Percentiles rank a stretch among this genome's conserved stretches.
Conservation (phyloP, 73 alveolate genomes). For the Loxodes magnus region DNA sequence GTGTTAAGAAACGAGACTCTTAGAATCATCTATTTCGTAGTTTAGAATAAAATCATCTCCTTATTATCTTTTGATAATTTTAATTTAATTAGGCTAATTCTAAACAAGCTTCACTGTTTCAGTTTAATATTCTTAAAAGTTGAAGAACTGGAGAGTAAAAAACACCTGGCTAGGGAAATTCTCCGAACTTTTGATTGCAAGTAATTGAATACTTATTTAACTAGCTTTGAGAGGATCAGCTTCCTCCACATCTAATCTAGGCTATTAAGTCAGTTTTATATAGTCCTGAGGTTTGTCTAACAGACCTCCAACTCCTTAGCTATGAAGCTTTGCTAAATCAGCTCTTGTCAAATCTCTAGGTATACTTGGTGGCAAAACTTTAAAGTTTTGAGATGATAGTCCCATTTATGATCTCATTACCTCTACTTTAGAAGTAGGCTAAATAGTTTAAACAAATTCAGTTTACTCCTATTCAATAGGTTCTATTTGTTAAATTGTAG, state of each 20-base stretch:
- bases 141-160: not conserved
- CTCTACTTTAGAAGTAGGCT: no score
- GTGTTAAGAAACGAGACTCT: not conserved
- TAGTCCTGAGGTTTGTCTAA: slow-evolving; percentile 1
- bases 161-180: not conserved
- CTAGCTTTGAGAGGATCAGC: slow-evolving; percentile 9
- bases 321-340: slow-evolving; percentile 5
- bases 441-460: no score
- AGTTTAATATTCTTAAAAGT: not conserved
- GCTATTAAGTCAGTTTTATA: not conserved
- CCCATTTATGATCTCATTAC: no score
- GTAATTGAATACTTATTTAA: not conserved
- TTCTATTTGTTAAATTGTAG: no score
- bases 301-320: slow-evolving; percentile 10
- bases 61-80: slow-evolving; percentile 2
- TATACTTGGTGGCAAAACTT: not conserved
- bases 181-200: not conserved
- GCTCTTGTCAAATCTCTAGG: slow-evolving; percentile 4
- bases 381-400: no score
- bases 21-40: slow-evolving; percentile 2
- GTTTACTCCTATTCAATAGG: no score
- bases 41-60: not conserved
- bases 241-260: slow-evolving; percentile 10
- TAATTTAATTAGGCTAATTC: no score
- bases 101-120: slow-evolving; percentile 9